Evolutionary conservation across 2,329 filamentous ascomycete genomes (phyloP), one percentile per base, ranked within the genome.

Genomic region (Grosmannia serpens): DNA sequence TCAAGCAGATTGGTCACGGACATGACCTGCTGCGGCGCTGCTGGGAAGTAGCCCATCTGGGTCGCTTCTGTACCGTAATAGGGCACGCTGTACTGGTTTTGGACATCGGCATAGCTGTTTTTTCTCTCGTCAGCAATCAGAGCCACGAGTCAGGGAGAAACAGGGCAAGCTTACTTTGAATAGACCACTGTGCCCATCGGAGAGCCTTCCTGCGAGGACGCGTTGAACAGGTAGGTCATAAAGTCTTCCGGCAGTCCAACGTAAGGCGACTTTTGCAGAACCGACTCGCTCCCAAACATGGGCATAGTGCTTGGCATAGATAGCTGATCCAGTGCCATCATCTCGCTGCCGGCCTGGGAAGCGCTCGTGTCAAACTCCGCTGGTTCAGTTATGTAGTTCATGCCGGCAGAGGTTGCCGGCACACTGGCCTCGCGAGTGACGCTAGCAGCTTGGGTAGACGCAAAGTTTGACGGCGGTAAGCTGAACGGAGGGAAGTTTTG

Each of bases 1-100:
- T 95, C 91, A 29, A 95, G 78, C 46, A 95, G 79, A 65, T 87
- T 95, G 59, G 86, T 92, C 53, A 96, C 88, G 22, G 89, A 88
- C 91, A 95, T 96, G 41, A 91, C 85, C 66, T 95, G 88, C 64
- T 89, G 85, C 3, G 83, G 80, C 58, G 78, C 76, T 15, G 76
- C 72, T 38, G 81, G 81, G 64, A 83, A 83, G 61, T 82, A 83
- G 20, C 79, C 79, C 51, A 80, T 67, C 41, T 76, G 70, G 35
- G 73, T 69, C 44, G 75, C 72, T 49, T 82, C 76, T 33, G 71
- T 72, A 7, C 74, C 73, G 50, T 78, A 74, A 61, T 81, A 81
- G 4, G 80, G 73, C 56, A 75, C 68, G 59, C 70, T 73, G 62
- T 80, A 80, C 53, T 76, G 76, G 31, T 72, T 77, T 59, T 61